These are phyloP conservation scores for Grosmannia penicillata DNA, from an alignment of 2,329 filamentous ascomycete genomes.

Conservation along the genomic window DNA sequence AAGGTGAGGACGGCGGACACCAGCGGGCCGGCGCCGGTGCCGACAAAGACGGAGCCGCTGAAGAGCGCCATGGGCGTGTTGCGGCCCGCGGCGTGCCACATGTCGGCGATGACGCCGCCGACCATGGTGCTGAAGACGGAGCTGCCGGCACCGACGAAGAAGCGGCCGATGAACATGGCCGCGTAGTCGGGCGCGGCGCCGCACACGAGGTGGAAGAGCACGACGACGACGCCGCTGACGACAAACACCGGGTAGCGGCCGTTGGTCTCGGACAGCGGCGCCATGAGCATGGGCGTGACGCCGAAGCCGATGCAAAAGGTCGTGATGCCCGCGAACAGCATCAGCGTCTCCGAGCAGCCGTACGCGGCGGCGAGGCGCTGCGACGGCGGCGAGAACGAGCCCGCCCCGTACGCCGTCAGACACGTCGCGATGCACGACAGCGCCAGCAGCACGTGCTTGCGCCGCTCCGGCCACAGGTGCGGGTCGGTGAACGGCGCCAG, in stretches of 20 bases:
- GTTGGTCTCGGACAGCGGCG: slow-evolving; percentile 79
- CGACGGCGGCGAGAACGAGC: slow-evolving; percentile 60
- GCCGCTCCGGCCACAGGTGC: slow-evolving; percentile 53
- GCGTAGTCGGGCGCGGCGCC: slow-evolving; percentile 54
- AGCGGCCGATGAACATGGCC: slow-evolving; percentile 61
- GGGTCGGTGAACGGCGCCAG: slow-evolving; percentile 55
- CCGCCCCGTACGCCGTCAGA: slow-evolving; percentile 67
- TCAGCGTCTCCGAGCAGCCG: slow-evolving; percentile 50
- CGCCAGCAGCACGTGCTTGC: slow-evolving; percentile 56
- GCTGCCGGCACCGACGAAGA: slow-evolving; percentile 63
- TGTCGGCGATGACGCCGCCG: slow-evolving; percentile 79
- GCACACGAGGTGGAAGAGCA: slow-evolving; percentile 56
- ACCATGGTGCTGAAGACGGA: slow-evolving; percentile 79
- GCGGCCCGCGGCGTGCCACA: slow-evolving; percentile 63
- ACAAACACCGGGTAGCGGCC: slow-evolving; percentile 75
- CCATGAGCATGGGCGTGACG: slow-evolving; percentile 72
- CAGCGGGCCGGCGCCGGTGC: slow-evolving; percentile 67
- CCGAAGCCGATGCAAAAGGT: slow-evolving; percentile 71
- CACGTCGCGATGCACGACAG: slow-evolving; percentile 65
- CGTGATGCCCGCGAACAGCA: slow-evolving; percentile 52
- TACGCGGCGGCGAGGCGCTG: slow-evolving; percentile 52
- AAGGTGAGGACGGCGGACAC: slow-evolving; percentile 55
- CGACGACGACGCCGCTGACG: slow-evolving; percentile 55
- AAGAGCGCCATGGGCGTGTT: slow-evolving; percentile 89
- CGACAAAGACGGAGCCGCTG: slow-evolving; percentile 61